Base-by-base conservation (phyloP, 495 filamentous ascomycete species). In the Penicillium roqueforti region DNA sequence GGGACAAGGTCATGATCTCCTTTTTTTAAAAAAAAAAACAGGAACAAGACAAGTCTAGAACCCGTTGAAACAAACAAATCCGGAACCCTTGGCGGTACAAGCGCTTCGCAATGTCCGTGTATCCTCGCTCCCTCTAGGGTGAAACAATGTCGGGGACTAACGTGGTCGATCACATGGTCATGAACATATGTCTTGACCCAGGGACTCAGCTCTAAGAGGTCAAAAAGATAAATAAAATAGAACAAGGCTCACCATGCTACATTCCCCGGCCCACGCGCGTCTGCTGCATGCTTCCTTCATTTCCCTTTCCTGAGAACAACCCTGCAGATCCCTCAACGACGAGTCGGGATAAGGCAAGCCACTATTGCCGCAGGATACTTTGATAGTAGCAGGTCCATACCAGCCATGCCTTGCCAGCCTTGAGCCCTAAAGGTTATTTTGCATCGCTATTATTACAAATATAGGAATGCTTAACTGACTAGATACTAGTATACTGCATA, bases 131-230 rank as follows among this genome's bases (percentile, higher is more conserved):
- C 59, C 53, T 56, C 37, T 53, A 59, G 43, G 44, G 51, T 61
- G 57, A 67, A 68, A 64, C 59, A 58, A 67, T 57, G 54, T 70
- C 51, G 63, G 57, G 62, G 58, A 47, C 56, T 51, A 73, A 70
- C 69, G 69, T 72, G 66, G 69, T 60, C 57, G 63, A 69, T 73
- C 67, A 55, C 64, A 66, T 68, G 61, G 57, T 62, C 47, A 57
- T n/a, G n/a, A n/a, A n/a, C n/a, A n/a, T n/a, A n/a, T 56, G 62
- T 60, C 63, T 50, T 59, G 54, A 53, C 45, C 42, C 54, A 62
- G 52, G 50, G 49, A 54, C 55, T 57, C 32, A 13, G 28, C 19
- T 28, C n/a, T 22, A 52, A 36, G 20, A 7, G 22, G 16, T 14
- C 22, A 18, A 26, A 45, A 44, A 37, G 39, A 36, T 34, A 26